phyloP scores from a whole-genome alignment of 1,139 yeast genomes.

The Meyerozyma athensensis region DNA sequence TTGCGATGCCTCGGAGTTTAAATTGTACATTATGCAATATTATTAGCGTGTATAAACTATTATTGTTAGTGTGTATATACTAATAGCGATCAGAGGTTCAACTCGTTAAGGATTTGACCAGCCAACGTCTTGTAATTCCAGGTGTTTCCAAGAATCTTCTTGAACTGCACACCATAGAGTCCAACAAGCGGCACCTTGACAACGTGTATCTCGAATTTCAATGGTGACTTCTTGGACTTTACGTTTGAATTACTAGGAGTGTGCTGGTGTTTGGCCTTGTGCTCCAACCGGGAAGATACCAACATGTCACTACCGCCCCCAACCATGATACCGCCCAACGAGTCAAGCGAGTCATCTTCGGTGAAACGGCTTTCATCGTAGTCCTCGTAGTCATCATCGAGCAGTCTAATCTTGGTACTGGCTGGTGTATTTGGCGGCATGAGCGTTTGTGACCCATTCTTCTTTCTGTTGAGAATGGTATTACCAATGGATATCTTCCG shows the following conservation, averaged over 20 bases:
- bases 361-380: slow-evolving; percentile 22
- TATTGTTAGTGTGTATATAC: neutral
- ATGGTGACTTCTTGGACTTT: slow-evolving; percentile 39
- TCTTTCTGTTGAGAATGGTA: slow-evolving; percentile 42
- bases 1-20: too few relatives aligned
- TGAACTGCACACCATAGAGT: slow-evolving; percentile 90
- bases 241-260: slow-evolving; percentile 23
- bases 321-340: slow-evolving; percentile 43
- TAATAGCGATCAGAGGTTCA: slow-evolving; percentile 46
- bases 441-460: slow-evolving; percentile 41
- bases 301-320: slow-evolving; percentile 67
- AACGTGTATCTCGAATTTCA: slow-evolving; percentile 86
- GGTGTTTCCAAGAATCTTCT: slow-evolving; percentile 88
- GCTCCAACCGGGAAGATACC: slow-evolving; percentile 55
- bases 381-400: slow-evolving; percentile 32
- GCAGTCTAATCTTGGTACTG: slow-evolving; percentile 36
- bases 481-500: slow-evolving; percentile 63
- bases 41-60: neutral
- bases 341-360: slow-evolving; percentile 62
- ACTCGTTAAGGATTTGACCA: slow-evolving; percentile 73
- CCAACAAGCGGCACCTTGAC: slow-evolving; percentile 91
- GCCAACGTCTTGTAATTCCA: slow-evolving; percentile 97
- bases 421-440: slow-evolving; percentile 52
- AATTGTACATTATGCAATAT: neutral
- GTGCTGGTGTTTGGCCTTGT: slow-evolving; percentile 36